Evolutionary conservation across 192 early-diverging fungal genomes (phyloP), one percentile per base, ranked within the genome.

Genomic region (Backusella westeae): DNA sequence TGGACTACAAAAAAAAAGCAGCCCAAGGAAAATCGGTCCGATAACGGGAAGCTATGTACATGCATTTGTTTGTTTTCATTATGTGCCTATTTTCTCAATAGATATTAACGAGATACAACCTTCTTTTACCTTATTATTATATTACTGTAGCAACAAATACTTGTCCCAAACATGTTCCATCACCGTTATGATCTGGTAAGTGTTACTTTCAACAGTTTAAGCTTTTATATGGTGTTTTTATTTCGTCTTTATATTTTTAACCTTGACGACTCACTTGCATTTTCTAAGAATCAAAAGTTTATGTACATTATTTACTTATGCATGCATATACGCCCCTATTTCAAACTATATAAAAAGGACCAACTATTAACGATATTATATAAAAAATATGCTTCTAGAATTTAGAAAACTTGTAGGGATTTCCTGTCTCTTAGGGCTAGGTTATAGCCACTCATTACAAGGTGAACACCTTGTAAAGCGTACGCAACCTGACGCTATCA

Each of bases 401-500:
- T 63, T 63, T 63, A 29, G 26, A 63, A 63, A 63, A 29, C 23
- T 63, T 29, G 3, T 63, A 63, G 56, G 56, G 12, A 29, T 63
- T 29, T 2, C 26, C 12, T 63, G 26, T 29, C 56, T 63, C 12
- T 63, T 63, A 63, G 52, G 52, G 52, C n/a, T 53, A 21, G 23
- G 23, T 1, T 63, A 12, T 12, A 4, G 23, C 0, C 56, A 63
- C 26, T 29, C 56, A 29, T 19, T 63, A 29, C 8, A 14, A 14
- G 39, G 6, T 72, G 29, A 32, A 46, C 1, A 34, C 44, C 26
- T 74, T 8, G 63, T 67, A 19, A 82, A 79, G 29, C 77, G 81
- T 29, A 35, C 53, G n/a, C 81, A 82, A 32, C 69, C 74, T 17
- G 81, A 75, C 38, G 81, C 56, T 63, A 19, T 69, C 67, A 6